Percentiles rank a stretch among this genome's conserved stretches.
Evolutionary conservation across 75 land plant genomes (phyloP).

Genomic region (Adiantum capillusveneris): DNA sequence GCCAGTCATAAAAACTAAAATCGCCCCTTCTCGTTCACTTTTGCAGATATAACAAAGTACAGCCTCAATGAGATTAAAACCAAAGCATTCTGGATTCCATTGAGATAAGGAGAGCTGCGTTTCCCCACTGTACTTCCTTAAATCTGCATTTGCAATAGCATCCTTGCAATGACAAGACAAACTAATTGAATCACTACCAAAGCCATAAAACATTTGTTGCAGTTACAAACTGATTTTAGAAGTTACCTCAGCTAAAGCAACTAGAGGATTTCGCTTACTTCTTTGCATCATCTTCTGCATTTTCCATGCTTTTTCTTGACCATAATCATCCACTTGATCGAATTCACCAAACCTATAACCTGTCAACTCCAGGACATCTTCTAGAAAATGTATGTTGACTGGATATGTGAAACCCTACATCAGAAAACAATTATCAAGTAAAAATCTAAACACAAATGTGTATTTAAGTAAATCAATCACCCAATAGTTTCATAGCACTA

Average conservation of each 20-base stretch:
- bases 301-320: constrained; percentile 88
- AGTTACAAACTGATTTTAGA: too few species aligned
- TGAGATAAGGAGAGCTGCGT: constrained; percentile 44
- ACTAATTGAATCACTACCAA: too few species aligned
- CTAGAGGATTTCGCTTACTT: constrained; percentile 53
- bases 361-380: constrained; percentile 64
- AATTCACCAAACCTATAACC: constrained; percentile 58
- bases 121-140: constrained; percentile 34
- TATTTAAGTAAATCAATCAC: too few species aligned
- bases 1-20: constrained; percentile 94
- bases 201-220: too few species aligned
- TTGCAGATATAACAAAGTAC: constrained; percentile 58
- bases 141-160: constrained; percentile 49
- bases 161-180: constrained; percentile 26
- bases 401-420: constrained; percentile 86
- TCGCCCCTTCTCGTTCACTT: constrained; percentile 70
- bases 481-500: too few species aligned
- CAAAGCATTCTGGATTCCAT: constrained; percentile 74
- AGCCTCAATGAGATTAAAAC: constrained; percentile 66
- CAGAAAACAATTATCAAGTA: background rate
- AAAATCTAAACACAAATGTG: too few species aligned
- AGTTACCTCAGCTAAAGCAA: constrained; percentile 51
- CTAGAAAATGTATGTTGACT: constrained; percentile 68
- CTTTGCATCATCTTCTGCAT: constrained; percentile 61
- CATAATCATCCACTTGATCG: constrained; percentile 94